These are phyloP conservation scores for Rubia peregrina DNA, from an alignment of 305 asterid species.

Conservation along the genomic window DNA sequence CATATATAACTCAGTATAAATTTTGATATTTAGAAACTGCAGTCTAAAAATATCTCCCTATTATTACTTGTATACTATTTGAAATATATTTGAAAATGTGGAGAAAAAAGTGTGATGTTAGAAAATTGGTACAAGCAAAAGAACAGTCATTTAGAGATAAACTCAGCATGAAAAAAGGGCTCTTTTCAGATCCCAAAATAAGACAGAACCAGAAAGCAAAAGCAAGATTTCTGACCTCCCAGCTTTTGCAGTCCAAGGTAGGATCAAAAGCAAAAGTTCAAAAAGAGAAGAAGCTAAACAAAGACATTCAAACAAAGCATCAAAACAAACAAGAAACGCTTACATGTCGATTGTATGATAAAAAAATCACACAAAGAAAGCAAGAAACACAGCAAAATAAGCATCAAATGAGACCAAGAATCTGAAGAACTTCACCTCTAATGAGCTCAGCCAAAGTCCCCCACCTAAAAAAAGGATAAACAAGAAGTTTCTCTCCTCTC, in stretches of 20 bases:
- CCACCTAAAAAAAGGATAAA: slow-evolving; percentile 69
- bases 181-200: slow-evolving; percentile 9
- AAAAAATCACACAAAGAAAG: slow-evolving; percentile 16
- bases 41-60: no score
- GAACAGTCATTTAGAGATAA: not conserved
- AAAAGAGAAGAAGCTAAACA: not conserved
- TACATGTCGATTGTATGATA: not conserved
- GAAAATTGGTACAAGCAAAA: not conserved
- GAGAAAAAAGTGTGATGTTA: no score
- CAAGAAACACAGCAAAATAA: not conserved
- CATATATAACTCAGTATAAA: no score
- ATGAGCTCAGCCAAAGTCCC: slow-evolving; percentile 71
- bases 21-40: no score
- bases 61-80: no score
- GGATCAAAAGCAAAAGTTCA: slow-evolving; percentile 5
- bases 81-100: no score
- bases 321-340: no score
- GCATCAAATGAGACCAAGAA: not conserved
- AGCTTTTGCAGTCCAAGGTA: not conserved
- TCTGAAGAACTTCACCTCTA: slow-evolving; percentile 41
- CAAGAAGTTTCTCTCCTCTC: slow-evolving; percentile 80
- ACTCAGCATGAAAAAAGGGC: not conserved
- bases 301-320: not conserved
- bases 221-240: not conserved
- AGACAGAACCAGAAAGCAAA: slow-evolving; percentile 11